Percentiles rank a stretch among this genome's conserved stretches.
phyloP scores from a whole-genome alignment of 306 rosid species.

The Sesbania bispinosa region DNA sequence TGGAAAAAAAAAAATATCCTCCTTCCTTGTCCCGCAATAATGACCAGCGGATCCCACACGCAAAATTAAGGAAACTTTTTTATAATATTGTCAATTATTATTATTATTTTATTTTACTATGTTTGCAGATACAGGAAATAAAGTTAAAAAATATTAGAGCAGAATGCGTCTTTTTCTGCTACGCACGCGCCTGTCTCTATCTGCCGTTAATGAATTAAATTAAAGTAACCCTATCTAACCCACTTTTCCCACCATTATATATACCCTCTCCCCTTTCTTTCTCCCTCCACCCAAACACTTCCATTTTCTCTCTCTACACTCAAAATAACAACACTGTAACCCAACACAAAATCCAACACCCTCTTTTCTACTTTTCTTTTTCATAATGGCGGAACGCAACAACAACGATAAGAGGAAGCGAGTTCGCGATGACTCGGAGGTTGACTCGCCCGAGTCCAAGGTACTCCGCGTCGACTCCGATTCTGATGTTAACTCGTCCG shows the following conservation, averaged over 20 bases:
- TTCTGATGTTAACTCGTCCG: neutral
- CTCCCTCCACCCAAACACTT: slow-evolving; percentile 19
- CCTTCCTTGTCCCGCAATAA: slow-evolving; percentile 6
- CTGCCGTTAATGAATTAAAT: slow-evolving; percentile 23
- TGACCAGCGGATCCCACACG: slow-evolving; percentile 31
- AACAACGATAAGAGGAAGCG: slow-evolving; percentile 19
- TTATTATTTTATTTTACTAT: neutral
- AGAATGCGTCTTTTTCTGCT: slow-evolving; percentile 38
- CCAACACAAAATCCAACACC: neutral
- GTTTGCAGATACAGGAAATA: neutral
- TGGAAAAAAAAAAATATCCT: slow-evolving; percentile 17
- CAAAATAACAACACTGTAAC: neutral
- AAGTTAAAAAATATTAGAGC: neutral
- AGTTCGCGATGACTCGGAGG: slow-evolving; percentile 14
- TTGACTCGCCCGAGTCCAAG: slow-evolving; percentile 17
- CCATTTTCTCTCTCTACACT: slow-evolving; percentile 31
- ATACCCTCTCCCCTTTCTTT: slow-evolving; percentile 21
- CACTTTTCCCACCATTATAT: slow-evolving; percentile 34
- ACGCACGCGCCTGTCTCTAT: slow-evolving; percentile 53
- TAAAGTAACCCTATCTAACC: slow-evolving; percentile 23
- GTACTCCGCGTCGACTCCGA: slow-evolving; percentile 14
- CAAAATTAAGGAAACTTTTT: neutral
- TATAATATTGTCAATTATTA: neutral
- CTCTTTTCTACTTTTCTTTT: too few relatives aligned
- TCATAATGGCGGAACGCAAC: slow-evolving; percentile 11